These are phyloP conservation scores for Cryphonectria nitschkei DNA, from an alignment of 2,329 filamentous ascomycete species.

Conservation along the genomic window DNA sequence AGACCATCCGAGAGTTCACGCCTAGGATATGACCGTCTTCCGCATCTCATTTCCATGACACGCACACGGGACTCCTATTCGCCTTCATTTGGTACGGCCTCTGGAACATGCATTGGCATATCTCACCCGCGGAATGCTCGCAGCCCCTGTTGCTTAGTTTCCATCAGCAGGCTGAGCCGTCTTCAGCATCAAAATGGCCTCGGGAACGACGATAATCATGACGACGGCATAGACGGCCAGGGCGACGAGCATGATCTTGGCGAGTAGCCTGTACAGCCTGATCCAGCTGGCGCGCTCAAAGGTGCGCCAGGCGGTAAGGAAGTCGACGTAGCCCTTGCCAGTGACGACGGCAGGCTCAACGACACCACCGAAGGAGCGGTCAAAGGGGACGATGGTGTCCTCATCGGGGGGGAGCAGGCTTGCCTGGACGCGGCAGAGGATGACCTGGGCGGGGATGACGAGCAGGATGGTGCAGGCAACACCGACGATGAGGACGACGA, in stretches of 20 bases:
- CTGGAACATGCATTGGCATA: neutral
- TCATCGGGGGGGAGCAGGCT: slow-evolving; percentile 81
- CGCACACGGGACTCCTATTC: neutral
- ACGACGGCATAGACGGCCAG: slow-evolving; percentile 52
- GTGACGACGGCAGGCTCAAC: slow-evolving; percentile 75
- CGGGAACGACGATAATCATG: slow-evolving; percentile 52
- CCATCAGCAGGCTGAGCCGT: slow-evolving; percentile 35
- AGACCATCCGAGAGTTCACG: no score
- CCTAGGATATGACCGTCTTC: no score
- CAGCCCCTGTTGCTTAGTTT: neutral
- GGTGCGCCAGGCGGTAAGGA: slow-evolving; percentile 77
- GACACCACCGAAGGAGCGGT: slow-evolving; percentile 80
- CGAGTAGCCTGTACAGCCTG: slow-evolving; percentile 74
- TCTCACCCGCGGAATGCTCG: neutral
- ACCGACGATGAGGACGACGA: slow-evolving; percentile 49
- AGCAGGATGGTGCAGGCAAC: slow-evolving; percentile 62
- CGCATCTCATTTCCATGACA: neutral
- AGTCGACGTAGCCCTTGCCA: slow-evolving; percentile 70
- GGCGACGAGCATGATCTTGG: slow-evolving; percentile 68
- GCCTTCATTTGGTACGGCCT: neutral
- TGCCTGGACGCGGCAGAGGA: slow-evolving; percentile 82
- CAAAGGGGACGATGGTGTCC: slow-evolving; percentile 86
- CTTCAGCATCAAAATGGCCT: slow-evolving; percentile 50
- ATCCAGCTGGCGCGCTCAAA: slow-evolving; percentile 75
- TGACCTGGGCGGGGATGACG: slow-evolving; percentile 75